Evolutionary conservation across 805 yeast genomes (phyloP).

Genomic region (Saturnispora dispora): DNA sequence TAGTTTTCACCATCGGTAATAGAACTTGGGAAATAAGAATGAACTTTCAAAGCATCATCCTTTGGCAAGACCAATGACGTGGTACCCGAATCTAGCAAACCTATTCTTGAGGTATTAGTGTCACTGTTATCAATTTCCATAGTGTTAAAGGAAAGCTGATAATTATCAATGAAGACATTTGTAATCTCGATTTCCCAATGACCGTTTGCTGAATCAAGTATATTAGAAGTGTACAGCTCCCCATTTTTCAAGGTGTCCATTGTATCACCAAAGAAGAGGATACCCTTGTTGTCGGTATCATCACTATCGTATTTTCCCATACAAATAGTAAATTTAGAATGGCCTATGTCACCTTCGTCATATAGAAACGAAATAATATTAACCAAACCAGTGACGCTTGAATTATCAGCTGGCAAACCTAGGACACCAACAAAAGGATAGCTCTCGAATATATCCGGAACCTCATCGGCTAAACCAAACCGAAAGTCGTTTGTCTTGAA

Average conservation of each 20-base stretch:
- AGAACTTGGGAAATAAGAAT: conserved; percentile 40
- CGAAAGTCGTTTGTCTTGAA: conserved; percentile 31
- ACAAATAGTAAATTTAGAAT: conserved; percentile 37
- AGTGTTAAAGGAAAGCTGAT: conserved; percentile 27
- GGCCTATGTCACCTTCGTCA: conserved; percentile 26
- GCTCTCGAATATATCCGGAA: conserved; percentile 43
- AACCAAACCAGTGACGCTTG: conserved; percentile 25
- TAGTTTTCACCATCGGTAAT: conserved; percentile 54
- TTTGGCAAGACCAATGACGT: conserved; percentile 50
- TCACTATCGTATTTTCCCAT: conserved; percentile 29
- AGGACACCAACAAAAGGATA: conserved; percentile 52
- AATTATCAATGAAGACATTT: conserved; percentile 29
- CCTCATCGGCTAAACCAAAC: conserved; percentile 45
- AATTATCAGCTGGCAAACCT: conserved; percentile 44
- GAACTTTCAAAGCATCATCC: conserved; percentile 44
- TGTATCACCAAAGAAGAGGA: conserved; percentile 36
- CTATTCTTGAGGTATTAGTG: conserved; percentile 28
- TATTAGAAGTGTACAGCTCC: conserved; percentile 32
- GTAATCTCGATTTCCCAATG: conserved; percentile 47
- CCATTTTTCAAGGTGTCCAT: conserved; percentile 31
- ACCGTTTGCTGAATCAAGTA: conserved; percentile 26
- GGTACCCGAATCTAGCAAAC: conserved; percentile 59
- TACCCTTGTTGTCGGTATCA: conserved; percentile 29
- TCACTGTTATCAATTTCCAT: conserved; percentile 12
- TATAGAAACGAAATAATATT: conserved; percentile 36